phyloP scores from a whole-genome alignment of 2,329 filamentous ascomycete genomes.

The Fusarium sp. region DNA sequence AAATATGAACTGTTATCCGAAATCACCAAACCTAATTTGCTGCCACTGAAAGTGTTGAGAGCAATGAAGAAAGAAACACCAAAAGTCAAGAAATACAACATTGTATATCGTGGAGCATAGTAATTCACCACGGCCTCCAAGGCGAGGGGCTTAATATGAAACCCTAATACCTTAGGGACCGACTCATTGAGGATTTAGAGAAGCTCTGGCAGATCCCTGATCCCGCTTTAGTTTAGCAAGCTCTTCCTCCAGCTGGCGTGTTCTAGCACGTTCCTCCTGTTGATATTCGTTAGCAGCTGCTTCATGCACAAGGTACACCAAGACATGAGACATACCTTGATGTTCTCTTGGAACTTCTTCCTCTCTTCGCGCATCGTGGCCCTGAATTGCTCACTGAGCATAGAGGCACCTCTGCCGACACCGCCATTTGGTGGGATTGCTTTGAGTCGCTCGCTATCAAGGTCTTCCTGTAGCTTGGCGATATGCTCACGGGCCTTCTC shows the following conservation, averaged over 20 bases:
- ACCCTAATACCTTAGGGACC: background rate
- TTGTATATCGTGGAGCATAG: constrained; percentile 27
- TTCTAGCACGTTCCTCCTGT: constrained; percentile 63
- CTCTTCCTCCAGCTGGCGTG: constrained; percentile 65
- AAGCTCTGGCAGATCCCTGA: constrained; percentile 58
- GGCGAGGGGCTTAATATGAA: background rate
- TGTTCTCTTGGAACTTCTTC: constrained; percentile 68
- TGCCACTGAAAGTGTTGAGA: constrained; percentile 5
- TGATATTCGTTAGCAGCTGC: constrained; percentile 46
- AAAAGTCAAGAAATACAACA: constrained; percentile 16
- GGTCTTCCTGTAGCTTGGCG: constrained; percentile 61
- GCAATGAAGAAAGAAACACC: constrained; percentile 17
- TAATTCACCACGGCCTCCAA: background rate
- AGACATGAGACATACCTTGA: constrained; percentile 57
- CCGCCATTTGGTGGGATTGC: constrained; percentile 52
- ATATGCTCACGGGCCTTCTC: constrained; percentile 53
- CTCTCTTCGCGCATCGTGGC: constrained; percentile 68
- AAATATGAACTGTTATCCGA: background rate
- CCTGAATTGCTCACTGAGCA: constrained; percentile 69
- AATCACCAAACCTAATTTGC: background rate
- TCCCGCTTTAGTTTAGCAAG: constrained; percentile 58
- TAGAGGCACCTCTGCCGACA: constrained; percentile 58
- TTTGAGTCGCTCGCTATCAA: constrained; percentile 64
- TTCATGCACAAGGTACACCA: background rate
- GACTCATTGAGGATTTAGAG: constrained; percentile 55